Evolutionary conservation across 768 basidiomycete genomes (phyloP).

Genomic region (Boletus fagicola): DNA sequence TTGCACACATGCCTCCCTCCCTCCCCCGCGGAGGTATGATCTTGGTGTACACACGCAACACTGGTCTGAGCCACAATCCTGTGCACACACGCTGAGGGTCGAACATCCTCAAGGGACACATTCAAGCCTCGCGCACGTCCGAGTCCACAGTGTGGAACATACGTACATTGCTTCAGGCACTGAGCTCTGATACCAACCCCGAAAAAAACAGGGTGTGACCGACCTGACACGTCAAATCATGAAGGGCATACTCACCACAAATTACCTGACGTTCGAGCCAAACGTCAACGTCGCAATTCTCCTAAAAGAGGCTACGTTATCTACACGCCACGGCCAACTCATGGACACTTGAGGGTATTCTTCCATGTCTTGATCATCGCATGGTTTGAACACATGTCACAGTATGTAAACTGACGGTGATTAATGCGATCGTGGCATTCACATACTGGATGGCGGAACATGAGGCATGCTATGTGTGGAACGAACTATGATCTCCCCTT

Average conservation of each 20-base stretch:
- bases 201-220: background rate
- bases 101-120: background rate
- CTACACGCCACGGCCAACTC: background rate
- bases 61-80: background rate
- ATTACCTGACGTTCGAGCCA: background rate
- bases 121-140: background rate
- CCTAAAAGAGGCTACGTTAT: background rate
- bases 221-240: background rate
- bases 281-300: background rate
- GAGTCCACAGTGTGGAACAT: too few relatives aligned
- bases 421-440: slow-evolving; percentile 2
- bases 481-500: background rate
- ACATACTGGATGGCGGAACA: slow-evolving; percentile 11
- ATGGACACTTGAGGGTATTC: too few relatives aligned
- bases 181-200: background rate
- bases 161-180: background rate
- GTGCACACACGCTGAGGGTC: background rate
- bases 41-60: background rate
- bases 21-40: background rate
- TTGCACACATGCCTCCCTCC: background rate
- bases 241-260: too few relatives aligned
- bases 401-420: slow-evolving; percentile 10
- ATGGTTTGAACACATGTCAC: background rate
- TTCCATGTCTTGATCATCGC: background rate
- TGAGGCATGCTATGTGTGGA: slow-evolving; percentile 4